phyloP scores from a whole-genome alignment of 768 basidiomycete genomes.

The Russula compacta region DNA sequence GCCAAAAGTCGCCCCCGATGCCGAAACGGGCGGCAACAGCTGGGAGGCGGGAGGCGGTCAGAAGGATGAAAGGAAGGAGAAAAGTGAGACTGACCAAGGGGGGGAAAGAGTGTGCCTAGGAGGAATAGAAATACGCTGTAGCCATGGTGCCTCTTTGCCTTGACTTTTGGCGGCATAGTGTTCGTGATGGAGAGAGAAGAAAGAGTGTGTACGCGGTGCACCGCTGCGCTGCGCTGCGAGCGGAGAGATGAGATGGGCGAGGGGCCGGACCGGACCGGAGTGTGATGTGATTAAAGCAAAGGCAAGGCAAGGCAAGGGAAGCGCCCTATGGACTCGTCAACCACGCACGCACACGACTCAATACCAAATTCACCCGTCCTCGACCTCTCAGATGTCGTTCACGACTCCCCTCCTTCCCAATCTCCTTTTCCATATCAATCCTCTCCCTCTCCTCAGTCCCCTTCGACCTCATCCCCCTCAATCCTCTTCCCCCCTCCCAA shows the following conservation, averaged over 20 bases:
- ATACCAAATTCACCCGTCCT: conserved; percentile 45
- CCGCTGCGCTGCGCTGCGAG: not conserved
- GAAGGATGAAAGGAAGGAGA: conserved; percentile 6
- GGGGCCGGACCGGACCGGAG: too few species aligned
- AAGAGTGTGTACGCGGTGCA: not conserved
- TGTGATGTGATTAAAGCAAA: too few species aligned
- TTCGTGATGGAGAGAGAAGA: not conserved
- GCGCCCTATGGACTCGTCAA: not conserved
- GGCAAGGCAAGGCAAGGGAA: too few species aligned
- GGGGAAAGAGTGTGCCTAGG: conserved; percentile 83
- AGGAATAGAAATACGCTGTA: conserved; percentile 77
- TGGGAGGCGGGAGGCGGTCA: conserved; percentile 27
- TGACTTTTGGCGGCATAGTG: conserved; percentile 26
- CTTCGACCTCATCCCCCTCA: conserved; percentile 14
- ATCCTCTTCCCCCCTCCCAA: conserved; percentile 20
- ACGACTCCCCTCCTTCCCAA: conserved; percentile 58
- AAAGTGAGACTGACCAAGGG: conserved; percentile 53
- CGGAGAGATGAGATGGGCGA: too few species aligned
- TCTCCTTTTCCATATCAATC: conserved; percentile 31
- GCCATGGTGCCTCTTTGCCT: conserved; percentile 70
- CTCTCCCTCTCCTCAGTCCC: conserved; percentile 21
- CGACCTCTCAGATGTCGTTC: conserved; percentile 76
- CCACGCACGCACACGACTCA: not conserved
- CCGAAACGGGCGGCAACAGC: conserved; percentile 93
- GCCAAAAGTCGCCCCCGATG: conserved; percentile 82